phyloP scores from a whole-genome alignment of 148 eudicot genomes.

The Pharnaceum exiguum region DNA sequence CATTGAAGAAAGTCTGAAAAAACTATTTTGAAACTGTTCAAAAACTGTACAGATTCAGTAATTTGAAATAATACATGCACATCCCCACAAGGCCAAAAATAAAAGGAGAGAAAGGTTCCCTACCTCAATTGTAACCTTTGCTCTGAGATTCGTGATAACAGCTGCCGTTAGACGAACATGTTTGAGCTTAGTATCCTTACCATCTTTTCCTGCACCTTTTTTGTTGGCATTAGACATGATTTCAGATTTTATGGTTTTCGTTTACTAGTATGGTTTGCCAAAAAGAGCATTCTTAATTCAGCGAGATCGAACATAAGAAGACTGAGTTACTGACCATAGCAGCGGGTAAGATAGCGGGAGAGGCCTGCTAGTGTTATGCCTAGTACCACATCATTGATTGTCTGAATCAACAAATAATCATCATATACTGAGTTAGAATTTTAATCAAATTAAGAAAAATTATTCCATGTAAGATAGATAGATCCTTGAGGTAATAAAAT shows the following conservation, averaged over 20 bases:
- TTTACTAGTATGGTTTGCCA: background rate
- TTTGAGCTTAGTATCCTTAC: conserved; percentile 28
- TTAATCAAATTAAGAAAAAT: too few relatives aligned
- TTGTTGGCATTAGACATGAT: conserved; percentile 6
- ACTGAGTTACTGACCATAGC: conserved; percentile 37
- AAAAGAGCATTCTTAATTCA: background rate
- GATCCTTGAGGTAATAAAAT: background rate
- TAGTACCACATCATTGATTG: conserved; percentile 59
- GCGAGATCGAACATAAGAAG: background rate
- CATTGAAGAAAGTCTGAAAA: too few relatives aligned
- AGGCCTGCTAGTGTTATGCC: conserved; percentile 72
- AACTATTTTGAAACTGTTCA: too few relatives aligned
- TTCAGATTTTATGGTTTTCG: background rate
- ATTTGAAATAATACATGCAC: background rate
- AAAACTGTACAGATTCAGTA: too few relatives aligned
- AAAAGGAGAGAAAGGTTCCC: background rate
- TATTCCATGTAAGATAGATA: too few relatives aligned
- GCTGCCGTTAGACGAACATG: conserved; percentile 45
- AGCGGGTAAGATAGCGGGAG: conserved; percentile 45
- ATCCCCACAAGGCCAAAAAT: background rate
- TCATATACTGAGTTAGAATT: background rate
- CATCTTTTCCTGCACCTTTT: conserved; percentile 4
- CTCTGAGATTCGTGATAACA: conserved; percentile 47
- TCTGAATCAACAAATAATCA: conserved; percentile 26
- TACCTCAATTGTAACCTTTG: conserved; percentile 47